Evolutionary conservation across 2,329 filamentous ascomycete species (phyloP).

Genomic region (Aaosphaeria pasadenensis): DNA sequence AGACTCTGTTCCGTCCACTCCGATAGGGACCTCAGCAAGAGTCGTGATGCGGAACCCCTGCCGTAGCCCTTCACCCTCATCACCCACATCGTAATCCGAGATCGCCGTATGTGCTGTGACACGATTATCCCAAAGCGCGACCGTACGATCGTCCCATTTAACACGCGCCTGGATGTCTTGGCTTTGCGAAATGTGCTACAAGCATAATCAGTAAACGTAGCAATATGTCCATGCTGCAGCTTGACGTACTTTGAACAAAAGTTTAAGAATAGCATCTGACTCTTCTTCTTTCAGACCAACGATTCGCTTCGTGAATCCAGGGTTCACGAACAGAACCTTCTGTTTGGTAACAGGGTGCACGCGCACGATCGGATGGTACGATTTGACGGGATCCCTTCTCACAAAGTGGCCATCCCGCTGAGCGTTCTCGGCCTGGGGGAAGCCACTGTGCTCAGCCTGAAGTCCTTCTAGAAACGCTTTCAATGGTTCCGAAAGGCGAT

Average conservation of each 20-base stretch:
- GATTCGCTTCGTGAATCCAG: conserved; percentile 76
- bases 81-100: conserved; percentile 56
- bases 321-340: conserved; percentile 77
- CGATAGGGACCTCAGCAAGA: conserved; percentile 16
- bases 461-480: conserved; percentile 55
- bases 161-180: conserved; percentile 69
- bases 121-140: conserved; percentile 81
- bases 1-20: conserved; percentile 16
- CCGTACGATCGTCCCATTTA: conserved; percentile 71
- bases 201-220: conserved; percentile 22
- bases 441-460: conserved; percentile 71
- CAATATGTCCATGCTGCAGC: conserved; percentile 13
- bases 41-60: conserved; percentile 25
- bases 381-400: conserved; percentile 33
- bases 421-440: conserved; percentile 71
- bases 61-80: conserved; percentile 18
- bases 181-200: conserved; percentile 64
- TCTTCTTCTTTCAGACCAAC: conserved; percentile 81
- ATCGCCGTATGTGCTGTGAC: conserved; percentile 74
- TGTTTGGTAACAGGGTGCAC: conserved; percentile 76
- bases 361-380: conserved; percentile 56
- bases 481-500: conserved; percentile 23
- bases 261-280: conserved; percentile 69
- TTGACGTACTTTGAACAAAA: conserved; percentile 55
- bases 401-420: conserved; percentile 16